Conservation (phyloP, 2,329 filamentous ascomycete genomes). For the Xylaria sp. region DNA sequence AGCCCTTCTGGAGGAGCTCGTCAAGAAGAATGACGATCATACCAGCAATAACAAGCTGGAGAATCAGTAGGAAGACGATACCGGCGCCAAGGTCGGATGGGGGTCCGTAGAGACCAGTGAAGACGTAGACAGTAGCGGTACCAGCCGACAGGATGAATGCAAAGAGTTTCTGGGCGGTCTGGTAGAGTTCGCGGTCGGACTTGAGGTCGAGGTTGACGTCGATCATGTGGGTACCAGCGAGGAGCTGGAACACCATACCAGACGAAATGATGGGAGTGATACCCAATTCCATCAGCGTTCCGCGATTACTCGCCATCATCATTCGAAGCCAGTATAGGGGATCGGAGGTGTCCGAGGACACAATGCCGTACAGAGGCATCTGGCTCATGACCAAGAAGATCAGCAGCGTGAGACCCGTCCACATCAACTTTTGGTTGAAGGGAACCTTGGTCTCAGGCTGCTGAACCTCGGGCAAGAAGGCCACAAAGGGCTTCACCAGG, state of each 20-base stretch:
- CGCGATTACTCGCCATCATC: slow-evolving; percentile 99
- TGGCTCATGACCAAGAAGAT: slow-evolving; percentile 99
- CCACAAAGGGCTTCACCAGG: slow-evolving; percentile 99
- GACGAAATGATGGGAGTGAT: slow-evolving; percentile 99
- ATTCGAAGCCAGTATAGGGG: slow-evolving; percentile 99
- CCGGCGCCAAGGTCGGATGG: slow-evolving; percentile 96
- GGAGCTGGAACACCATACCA: slow-evolving; percentile 99
- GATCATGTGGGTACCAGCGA: slow-evolving; percentile 98
- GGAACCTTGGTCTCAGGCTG: slow-evolving; percentile 98
- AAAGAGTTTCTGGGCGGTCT: slow-evolving; percentile 98
- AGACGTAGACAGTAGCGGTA: slow-evolving; percentile 97
- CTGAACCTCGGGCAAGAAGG: slow-evolving; percentile 98
- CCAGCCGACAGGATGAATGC: slow-evolving; percentile 98
- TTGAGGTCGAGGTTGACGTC: slow-evolving; percentile 99
- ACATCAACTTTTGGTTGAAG: slow-evolving; percentile 99
- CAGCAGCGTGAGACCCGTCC: slow-evolving; percentile 91
- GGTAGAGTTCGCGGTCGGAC: slow-evolving; percentile 99
- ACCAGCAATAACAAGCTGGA: slow-evolving; percentile 96
- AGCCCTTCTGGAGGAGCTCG: slow-evolving; percentile 99
- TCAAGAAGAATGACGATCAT: slow-evolving; percentile 99
- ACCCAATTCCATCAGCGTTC: slow-evolving; percentile 94
- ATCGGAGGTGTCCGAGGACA: slow-evolving; percentile 98
- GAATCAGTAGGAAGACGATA: slow-evolving; percentile 97
- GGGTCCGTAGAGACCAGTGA: slow-evolving; percentile 96
- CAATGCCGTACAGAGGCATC: slow-evolving; percentile 99